Conservation (phyloP, 73 alveolate genomes). For the Paramecium primaurelia region DNA sequence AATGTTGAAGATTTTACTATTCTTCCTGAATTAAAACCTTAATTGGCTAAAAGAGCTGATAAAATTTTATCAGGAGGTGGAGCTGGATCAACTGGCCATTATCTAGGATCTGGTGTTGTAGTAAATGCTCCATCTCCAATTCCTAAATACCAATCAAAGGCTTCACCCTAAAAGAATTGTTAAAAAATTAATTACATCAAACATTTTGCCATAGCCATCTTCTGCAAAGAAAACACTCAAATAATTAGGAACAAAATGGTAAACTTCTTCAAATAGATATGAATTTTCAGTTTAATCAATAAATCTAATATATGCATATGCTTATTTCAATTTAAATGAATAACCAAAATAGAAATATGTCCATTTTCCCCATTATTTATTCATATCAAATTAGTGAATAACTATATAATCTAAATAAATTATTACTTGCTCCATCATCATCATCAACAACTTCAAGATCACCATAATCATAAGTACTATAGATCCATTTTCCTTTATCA, state of each 20-base stretch:
- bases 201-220: neutral
- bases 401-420: neutral
- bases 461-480: constrained; percentile 18
- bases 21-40: constrained; percentile 38
- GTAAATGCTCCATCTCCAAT: constrained; percentile 47
- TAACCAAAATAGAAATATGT: constrained; percentile 27
- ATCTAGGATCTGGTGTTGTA: neutral
- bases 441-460: constrained; percentile 13
- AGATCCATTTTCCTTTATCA: neutral
- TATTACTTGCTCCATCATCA: neutral
- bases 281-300: neutral
- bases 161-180: neutral
- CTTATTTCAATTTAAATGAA: neutral
- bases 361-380: neutral
- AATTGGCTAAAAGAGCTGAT: neutral
- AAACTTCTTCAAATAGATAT: neutral
- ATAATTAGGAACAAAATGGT: constrained; percentile 25
- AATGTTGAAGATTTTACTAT: neutral
- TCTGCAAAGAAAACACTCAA: neutral
- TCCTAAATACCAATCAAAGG: constrained; percentile 33
- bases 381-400: neutral
- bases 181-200: neutral
- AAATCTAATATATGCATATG: constrained; percentile 29
- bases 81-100: constrained; percentile 3
- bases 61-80: constrained; percentile 16